phyloP scores from a whole-genome alignment of 2,329 filamentous ascomycete genomes.

The Trichoderma gracile region DNA sequence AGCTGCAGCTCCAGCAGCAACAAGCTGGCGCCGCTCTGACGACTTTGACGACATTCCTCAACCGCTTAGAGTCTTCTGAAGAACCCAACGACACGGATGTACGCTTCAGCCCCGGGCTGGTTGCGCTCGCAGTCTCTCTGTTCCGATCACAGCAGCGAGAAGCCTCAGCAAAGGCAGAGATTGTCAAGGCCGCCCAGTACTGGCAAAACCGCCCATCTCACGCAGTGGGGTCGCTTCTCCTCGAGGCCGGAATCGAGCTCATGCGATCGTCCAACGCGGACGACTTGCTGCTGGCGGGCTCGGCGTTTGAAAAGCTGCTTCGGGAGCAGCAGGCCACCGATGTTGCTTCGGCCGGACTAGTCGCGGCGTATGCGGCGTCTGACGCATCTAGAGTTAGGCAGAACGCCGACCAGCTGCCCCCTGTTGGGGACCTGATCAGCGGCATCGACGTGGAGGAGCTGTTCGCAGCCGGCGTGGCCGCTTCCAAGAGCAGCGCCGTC shows the following conservation, averaged over 20 bases:
- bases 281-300: constrained; percentile 69
- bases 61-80: constrained; percentile 64
- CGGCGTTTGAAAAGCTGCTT: constrained; percentile 76
- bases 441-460: constrained; percentile 63
- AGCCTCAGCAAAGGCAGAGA: constrained; percentile 67
- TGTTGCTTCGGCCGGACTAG: constrained; percentile 75
- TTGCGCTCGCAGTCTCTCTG: constrained; percentile 76
- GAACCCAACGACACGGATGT: constrained; percentile 62
- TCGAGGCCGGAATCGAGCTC: constrained; percentile 79
- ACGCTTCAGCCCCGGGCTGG: constrained; percentile 79
- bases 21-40: constrained; percentile 72
- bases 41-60: constrained; percentile 75
- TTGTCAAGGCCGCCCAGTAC: constrained; percentile 76
- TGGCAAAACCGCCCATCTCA: constrained; percentile 65
- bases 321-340: constrained; percentile 65
- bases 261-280: constrained; percentile 70
- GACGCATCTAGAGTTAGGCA: constrained; percentile 58
- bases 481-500: constrained; percentile 41
- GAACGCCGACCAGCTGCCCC: constrained; percentile 58
- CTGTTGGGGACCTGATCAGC: constrained; percentile 61
- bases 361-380: constrained; percentile 73
- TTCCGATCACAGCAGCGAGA: constrained; percentile 76
- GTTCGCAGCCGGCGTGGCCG: constrained; percentile 63
- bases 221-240: constrained; percentile 64
- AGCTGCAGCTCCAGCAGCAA: constrained; percentile 73